phyloP scores from a whole-genome alignment of 106 monocot genomes.

The Platanthera guangdongensis region DNA sequence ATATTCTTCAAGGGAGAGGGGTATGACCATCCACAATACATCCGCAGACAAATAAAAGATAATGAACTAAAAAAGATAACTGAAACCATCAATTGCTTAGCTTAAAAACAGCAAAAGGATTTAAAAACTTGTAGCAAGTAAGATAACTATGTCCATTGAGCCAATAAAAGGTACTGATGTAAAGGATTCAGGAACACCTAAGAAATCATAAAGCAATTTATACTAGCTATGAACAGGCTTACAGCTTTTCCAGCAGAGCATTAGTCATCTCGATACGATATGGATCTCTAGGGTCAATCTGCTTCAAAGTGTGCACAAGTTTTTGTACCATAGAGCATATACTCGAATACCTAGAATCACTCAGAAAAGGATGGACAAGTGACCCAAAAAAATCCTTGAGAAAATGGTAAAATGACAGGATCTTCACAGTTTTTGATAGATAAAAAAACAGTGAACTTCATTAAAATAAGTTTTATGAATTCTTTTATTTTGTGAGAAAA shows the following conservation, averaged over 20 bases:
- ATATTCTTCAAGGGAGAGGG: background rate
- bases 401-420: no score
- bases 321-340: slow-evolving; percentile 88
- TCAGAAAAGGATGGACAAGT: no score
- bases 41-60: background rate
- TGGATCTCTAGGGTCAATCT: no score
- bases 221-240: no score
- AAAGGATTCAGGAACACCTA: background rate
- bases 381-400: no score
- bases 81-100: background rate
- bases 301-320: no score
- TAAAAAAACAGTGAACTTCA: no score
- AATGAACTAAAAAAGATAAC: background rate
- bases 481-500: no score
- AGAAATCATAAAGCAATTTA: background rate
- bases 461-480: no score
- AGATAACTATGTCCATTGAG: background rate
- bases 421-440: no score
- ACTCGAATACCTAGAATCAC: slow-evolving; percentile 49
- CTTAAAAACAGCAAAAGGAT: background rate
- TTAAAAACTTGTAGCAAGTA: background rate
- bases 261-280: no score
- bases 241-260: no score
- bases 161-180: background rate
- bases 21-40: background rate